Evolutionary conservation across 2,329 filamentous ascomycete species (phyloP), one percentile per base, ranked within the genome.

Genomic region (Tolypocladium ovalisporum): DNA sequence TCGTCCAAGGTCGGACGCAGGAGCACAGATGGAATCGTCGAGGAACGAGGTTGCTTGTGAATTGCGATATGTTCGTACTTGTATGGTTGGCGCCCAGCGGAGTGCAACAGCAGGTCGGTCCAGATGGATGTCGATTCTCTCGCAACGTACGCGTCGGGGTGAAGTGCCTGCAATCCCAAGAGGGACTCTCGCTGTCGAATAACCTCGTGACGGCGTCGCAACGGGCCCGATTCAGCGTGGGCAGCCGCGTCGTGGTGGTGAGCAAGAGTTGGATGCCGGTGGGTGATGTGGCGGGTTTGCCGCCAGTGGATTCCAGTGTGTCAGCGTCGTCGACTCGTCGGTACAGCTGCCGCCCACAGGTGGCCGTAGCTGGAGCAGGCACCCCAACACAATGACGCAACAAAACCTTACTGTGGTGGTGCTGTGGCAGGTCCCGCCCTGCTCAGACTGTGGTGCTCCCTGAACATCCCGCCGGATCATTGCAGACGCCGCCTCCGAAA

Each of bases 351-450:
- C 27, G 15, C 22, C 42, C 15, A 15, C 22, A 51, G 47, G 27
- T n/a, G 10, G 19, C 32, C 27, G 29, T 12, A 7, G 27, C 44
- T n/a, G 27, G 42, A 47, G 44, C 24, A 68, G 67, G 65, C 67
- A 68, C 66, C 66, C 63, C 62, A 63, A 61, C 60, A 62, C 61
- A 67, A 67, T 70, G 68, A 70, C 68, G 68, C 68, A 70, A 70
- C 62, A 22, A 37, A 34, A 55, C 27, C 54, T 54, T 34, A 32
- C 58, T 51, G 55, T 47, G 39, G 36, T 34, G 32, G 40, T 27
- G 39, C 39, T 40, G 19, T n/a, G 39, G 44, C 24, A 29, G 44
- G 24, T 19, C 2, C 44, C 24, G 22, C 22, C 15, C 44, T 29
- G 44, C 8, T 3, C 40, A 44, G 40, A n/a, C n/a, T n/a, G n/a